A percentile compares a stretch with the other conserved stretches of the same genome.
Conservation (phyloP, 352 stramenopile genomes). For the Pythium aristosporum region DNA sequence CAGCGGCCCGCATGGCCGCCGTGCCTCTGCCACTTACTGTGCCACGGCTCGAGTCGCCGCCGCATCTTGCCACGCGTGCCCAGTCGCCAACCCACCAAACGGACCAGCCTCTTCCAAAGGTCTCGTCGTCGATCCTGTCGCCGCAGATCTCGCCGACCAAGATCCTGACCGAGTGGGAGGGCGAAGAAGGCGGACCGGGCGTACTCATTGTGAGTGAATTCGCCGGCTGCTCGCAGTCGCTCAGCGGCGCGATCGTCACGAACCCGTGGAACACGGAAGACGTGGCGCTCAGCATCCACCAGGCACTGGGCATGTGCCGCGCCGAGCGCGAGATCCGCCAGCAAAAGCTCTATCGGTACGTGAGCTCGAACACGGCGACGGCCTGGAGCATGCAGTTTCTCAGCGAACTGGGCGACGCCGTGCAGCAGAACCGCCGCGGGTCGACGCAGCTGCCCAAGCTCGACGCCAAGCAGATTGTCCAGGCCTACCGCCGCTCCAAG, state of each 20-base stretch:
- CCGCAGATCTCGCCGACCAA: constrained; percentile 43
- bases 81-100: not conserved
- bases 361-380: constrained; percentile 82
- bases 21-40: constrained; percentile 1
- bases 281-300: constrained; percentile 73
- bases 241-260: constrained; percentile 83
- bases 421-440: constrained; percentile 54
- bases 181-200: constrained; percentile 75
- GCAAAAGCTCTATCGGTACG: constrained; percentile 89
- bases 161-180: constrained; percentile 75
- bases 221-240: constrained; percentile 82
- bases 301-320: constrained; percentile 81
- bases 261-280: constrained; percentile 90
- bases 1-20: constrained; percentile 24
- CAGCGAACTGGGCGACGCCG: constrained; percentile 57
- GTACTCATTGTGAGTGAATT: constrained; percentile 90
- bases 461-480: constrained; percentile 52
- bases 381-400: constrained; percentile 85
- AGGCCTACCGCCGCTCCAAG: constrained; percentile 60
- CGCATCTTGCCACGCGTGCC: not conserved
- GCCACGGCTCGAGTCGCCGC: constrained; percentile 28
- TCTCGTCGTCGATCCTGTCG: constrained; percentile 2
- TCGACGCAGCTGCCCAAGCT: constrained; percentile 61
- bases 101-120: not conserved
- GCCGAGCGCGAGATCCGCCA: constrained; percentile 86